Evolutionary conservation across 345 rosid species (phyloP).

Genomic region (Camelina sativa): DNA sequence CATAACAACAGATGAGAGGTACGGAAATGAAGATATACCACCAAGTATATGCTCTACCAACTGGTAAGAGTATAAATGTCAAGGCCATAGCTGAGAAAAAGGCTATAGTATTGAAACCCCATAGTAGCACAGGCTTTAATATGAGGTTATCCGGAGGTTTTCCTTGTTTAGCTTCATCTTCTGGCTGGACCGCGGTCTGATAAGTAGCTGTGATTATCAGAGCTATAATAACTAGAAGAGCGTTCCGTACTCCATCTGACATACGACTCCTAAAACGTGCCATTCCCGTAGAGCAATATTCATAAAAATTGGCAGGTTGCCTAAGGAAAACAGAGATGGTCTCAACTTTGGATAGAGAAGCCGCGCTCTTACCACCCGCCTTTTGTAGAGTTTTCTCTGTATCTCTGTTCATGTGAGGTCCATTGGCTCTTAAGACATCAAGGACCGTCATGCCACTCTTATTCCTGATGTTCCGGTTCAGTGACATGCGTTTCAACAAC

Average conservation of each 20-base stretch:
- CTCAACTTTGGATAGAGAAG: neutral
- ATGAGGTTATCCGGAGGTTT: too few species aligned
- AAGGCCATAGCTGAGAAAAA: constrained; percentile 6
- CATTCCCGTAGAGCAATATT: constrained; percentile 1
- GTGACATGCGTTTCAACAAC: constrained; percentile 24
- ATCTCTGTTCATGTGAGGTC: neutral
- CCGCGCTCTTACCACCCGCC: neutral
- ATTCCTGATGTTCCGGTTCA: constrained; percentile 32
- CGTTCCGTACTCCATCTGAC: constrained; percentile 30
- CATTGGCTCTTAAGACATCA: constrained; percentile 17
- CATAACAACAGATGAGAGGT: neutral
- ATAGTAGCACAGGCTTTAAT: neutral
- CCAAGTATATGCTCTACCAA: constrained; percentile 24
- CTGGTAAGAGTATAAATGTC: constrained; percentile 33
- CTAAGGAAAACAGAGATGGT: neutral
- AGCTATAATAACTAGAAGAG: constrained; percentile 42
- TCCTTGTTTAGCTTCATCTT: neutral
- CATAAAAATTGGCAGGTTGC: neutral
- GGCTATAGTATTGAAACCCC: constrained; percentile 22
- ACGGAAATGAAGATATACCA: neutral
- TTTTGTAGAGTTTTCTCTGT: neutral
- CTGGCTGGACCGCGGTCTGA: neutral
- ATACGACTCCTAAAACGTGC: neutral
- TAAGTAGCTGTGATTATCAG: constrained; percentile 38
- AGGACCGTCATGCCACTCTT: constrained; percentile 10